phyloP scores from a whole-genome alignment of 768 basidiomycete genomes.

The Exsudoporus frostii region DNA sequence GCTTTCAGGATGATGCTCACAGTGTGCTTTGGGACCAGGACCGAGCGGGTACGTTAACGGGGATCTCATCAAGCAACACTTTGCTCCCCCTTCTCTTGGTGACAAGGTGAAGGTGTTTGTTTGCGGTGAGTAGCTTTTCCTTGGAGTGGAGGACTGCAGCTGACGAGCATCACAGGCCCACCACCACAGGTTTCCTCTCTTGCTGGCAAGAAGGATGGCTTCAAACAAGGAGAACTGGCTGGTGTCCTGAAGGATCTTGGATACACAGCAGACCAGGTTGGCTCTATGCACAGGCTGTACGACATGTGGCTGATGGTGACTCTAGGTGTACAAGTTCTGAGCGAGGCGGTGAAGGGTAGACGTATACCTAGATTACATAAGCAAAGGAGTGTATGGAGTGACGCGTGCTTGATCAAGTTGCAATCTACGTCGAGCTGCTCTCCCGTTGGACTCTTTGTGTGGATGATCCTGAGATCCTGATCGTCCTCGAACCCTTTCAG shows the following conservation, averaged over 20 bases:
- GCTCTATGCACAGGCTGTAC: neutral
- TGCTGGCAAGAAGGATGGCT: conserved; percentile 85
- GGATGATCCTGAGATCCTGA: conserved; percentile 20
- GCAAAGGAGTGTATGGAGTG: conserved; percentile 10
- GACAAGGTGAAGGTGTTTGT: conserved; percentile 88
- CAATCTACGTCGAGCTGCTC: conserved; percentile 13
- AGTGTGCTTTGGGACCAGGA: conserved; percentile 35
- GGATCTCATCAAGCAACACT: conserved; percentile 70
- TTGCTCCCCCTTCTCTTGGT: conserved; percentile 57
- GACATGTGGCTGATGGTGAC: neutral
- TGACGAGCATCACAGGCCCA: conserved; percentile 45
- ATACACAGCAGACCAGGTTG: conserved; percentile 84
- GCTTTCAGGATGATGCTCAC: conserved; percentile 4
- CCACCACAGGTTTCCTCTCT: conserved; percentile 87
- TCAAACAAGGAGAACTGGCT: conserved; percentile 78
- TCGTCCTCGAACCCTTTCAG: neutral
- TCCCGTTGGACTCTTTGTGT: neutral
- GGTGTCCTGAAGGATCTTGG: conserved; percentile 87
- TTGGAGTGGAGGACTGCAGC: no score
- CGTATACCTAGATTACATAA: conserved; percentile 30
- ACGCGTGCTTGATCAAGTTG: conserved; percentile 28
- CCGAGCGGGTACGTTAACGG: conserved; percentile 70
- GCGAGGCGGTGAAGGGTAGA: neutral
- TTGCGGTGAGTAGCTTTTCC: conserved; percentile 59
- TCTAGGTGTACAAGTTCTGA: conserved; percentile 43